Evolutionary conservation across 2,329 filamentous ascomycete genomes (phyloP).

Genomic region (Colletotrichum sp.): DNA sequence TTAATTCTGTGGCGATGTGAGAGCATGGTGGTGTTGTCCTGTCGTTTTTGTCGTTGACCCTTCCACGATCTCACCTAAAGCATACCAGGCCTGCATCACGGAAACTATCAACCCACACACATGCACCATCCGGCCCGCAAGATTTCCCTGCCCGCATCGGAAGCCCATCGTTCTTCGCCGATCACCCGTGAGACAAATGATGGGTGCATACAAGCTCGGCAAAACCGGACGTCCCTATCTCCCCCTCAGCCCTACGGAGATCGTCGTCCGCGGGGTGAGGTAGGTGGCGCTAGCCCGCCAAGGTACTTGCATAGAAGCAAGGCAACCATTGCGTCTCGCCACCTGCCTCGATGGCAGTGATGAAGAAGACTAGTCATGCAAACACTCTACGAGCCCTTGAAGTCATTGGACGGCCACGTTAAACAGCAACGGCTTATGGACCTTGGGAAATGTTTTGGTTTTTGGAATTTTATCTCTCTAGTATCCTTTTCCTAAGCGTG

Average conservation of each 20-base stretch:
- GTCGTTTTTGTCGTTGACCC: not conserved
- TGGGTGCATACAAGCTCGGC: not conserved
- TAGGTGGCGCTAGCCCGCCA: slow-evolving; percentile 9
- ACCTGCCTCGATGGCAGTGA: not conserved
- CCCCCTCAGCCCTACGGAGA: slow-evolving; percentile 10
- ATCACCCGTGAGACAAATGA: not conserved
- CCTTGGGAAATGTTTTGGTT: not conserved
- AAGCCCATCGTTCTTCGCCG: not conserved
- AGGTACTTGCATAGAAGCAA: not conserved
- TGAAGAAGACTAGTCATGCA: not conserved
- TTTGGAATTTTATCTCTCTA: not conserved
- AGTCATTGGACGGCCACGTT: not conserved
- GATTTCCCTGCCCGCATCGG: not conserved
- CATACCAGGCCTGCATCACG: not conserved
- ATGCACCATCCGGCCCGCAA: not conserved
- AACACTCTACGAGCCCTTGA: not conserved
- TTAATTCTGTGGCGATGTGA: not conserved
- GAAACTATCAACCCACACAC: not conserved
- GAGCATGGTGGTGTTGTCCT: not conserved
- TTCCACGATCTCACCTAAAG: not conserved
- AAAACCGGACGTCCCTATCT: not conserved
- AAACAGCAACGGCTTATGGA: not conserved
- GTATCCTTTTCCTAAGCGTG: not conserved
- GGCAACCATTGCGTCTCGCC: not conserved
- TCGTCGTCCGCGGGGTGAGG: slow-evolving; percentile 3